Percentiles rank a stretch among this genome's conserved stretches.
Evolutionary conservation across 495 filamentous ascomycete genomes (phyloP).

Genomic region (Neurospora africana): DNA sequence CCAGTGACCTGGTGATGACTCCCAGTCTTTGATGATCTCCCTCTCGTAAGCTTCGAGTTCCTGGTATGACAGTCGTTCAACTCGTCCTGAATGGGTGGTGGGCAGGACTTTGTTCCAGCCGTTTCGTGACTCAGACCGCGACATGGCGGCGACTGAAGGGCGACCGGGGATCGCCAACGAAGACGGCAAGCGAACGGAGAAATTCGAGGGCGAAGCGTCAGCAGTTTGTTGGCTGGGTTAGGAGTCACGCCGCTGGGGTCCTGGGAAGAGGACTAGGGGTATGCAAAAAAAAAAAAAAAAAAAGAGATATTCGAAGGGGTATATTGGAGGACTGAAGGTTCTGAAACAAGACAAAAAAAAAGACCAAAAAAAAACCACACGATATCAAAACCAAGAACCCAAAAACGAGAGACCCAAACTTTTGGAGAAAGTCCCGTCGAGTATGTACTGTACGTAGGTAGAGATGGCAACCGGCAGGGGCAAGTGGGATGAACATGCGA

Average conservation of each 20-base stretch:
- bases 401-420: neutral
- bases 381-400: neutral
- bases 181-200: constrained; percentile 3
- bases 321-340: neutral
- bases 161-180: constrained; percentile 3
- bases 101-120: constrained; percentile 26
- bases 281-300: neutral
- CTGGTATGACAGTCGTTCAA: constrained; percentile 17
- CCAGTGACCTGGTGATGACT: constrained; percentile 19
- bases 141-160: constrained; percentile 15
- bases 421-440: neutral
- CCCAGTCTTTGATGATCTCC: constrained; percentile 25
- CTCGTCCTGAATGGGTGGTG: constrained; percentile 14
- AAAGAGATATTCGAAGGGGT: neutral
- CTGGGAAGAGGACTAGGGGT: neutral
- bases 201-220: constrained; percentile 5
- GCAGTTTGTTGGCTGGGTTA: constrained; percentile 3
- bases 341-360: neutral
- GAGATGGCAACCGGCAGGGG: neutral
- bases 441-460: no score
- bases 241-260: neutral
- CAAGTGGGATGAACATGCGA: neutral
- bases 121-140: constrained; percentile 11
- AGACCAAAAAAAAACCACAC: neutral
- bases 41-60: constrained; percentile 21